These are phyloP conservation scores for Fusarium tupiense DNA, from an alignment of 2,329 filamentous ascomycete species.

Conservation along the genomic window DNA sequence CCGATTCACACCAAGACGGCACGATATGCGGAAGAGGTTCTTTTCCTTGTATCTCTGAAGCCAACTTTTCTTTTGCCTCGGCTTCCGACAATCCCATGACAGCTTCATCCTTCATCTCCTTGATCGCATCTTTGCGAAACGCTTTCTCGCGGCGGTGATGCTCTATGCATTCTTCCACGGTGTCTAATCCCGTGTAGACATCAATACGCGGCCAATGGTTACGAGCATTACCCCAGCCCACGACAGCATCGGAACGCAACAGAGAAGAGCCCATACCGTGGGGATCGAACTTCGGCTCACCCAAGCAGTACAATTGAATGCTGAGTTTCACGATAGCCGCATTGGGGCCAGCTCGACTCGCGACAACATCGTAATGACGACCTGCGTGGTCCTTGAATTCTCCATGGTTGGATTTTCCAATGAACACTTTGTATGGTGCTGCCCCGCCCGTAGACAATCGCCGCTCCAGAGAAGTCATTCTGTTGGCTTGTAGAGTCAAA, in stretches of 20 bases:
- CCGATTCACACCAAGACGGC: slow-evolving; percentile 16
- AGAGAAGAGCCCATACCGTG: not conserved
- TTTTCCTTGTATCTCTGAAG: slow-evolving; percentile 3
- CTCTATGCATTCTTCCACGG: slow-evolving; percentile 20
- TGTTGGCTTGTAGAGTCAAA: not conserved
- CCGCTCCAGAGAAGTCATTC: not conserved
- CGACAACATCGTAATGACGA: not conserved
- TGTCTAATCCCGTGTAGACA: slow-evolving; percentile 11
- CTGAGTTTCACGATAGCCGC: slow-evolving; percentile 14
- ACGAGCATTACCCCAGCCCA: not conserved
- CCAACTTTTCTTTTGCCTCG: slow-evolving; percentile 2
- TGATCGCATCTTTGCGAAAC: not conserved
- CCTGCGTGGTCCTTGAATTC: slow-evolving; percentile 50
- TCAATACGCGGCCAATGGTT: slow-evolving; percentile 20
- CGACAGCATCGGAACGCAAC: not conserved
- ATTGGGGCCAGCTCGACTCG: not conserved
- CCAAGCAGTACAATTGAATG: slow-evolving; percentile 28
- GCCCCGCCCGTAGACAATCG: not conserved
- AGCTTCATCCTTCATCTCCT: not conserved
- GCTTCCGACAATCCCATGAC: slow-evolving; percentile 9
- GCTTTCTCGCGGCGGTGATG: slow-evolving; percentile 25
- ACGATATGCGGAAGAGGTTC: slow-evolving; percentile 32
- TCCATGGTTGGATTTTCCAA: not conserved
- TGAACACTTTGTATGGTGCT: not conserved
- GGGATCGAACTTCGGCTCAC: not conserved